These are phyloP conservation scores for Jamesozyma rosinii DNA, from an alignment of 805 yeast species.

Conservation along the genomic window DNA sequence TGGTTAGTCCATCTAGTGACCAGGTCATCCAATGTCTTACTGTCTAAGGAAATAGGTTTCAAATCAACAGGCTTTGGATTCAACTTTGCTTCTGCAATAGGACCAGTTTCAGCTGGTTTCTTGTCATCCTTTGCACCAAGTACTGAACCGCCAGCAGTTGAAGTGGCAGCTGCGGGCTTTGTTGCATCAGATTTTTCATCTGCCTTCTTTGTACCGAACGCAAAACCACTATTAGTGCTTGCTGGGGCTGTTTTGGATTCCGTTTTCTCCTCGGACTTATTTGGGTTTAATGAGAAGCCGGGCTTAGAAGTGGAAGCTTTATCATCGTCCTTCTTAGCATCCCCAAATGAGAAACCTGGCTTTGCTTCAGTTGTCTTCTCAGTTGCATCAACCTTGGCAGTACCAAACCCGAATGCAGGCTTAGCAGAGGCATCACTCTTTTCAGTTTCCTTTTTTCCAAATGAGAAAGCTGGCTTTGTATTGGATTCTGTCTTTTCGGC, in stretches of 20 bases:
- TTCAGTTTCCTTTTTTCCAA: constrained; percentile 6
- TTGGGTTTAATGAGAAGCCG: not conserved
- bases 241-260: constrained; percentile 5
- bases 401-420: constrained; percentile 17
- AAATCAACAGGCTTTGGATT: constrained; percentile 49
- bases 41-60: constrained; percentile 68
- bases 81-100: not conserved
- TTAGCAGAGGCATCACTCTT: not conserved
- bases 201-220: constrained; percentile 13
- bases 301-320: not conserved
- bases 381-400: not conserved
- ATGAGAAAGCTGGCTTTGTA: constrained; percentile 14
- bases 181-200: constrained; percentile 6
- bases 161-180: constrained; percentile 6
- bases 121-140: constrained; percentile 2
- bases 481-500: constrained; percentile 8
- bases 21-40: constrained; percentile 86
- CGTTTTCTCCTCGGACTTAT: constrained; percentile 2
- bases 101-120: not conserved
- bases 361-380: constrained; percentile 8
- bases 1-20: constrained; percentile 91
- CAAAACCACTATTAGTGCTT: constrained; percentile 10
- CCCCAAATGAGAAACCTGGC: constrained; percentile 8
- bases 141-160: constrained; percentile 9
- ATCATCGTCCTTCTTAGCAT: constrained; percentile 5